Conservation (phyloP, 352 stramenopile species). For the Phytophthora syringae region DNA sequence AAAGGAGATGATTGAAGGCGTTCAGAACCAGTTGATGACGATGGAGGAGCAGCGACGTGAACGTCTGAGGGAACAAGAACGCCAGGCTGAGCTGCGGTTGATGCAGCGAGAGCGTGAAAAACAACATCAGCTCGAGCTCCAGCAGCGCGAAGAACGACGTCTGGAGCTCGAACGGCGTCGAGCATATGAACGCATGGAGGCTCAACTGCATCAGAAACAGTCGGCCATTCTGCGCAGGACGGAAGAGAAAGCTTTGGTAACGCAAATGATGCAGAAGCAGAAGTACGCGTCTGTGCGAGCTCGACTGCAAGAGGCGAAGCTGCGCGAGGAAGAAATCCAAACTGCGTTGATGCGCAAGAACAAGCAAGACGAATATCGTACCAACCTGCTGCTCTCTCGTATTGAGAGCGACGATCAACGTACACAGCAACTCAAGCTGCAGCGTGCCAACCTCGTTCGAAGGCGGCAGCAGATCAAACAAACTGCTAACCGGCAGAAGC, state of each 20-base stretch:
- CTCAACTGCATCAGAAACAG: conserved; percentile 57
- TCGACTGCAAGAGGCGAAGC: conserved; percentile 70
- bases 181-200: conserved; percentile 71
- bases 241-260: conserved; percentile 59
- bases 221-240: conserved; percentile 45
- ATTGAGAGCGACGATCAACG: conserved; percentile 74
- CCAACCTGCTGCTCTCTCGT: conserved; percentile 58
- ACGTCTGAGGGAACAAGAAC: conserved; percentile 56
- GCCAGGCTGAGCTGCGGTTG: conserved; percentile 46
- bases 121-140: conserved; percentile 50
- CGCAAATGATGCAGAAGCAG: conserved; percentile 58
- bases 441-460: conserved; percentile 61
- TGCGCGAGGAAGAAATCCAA: conserved; percentile 85
- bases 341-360: conserved; percentile 58
- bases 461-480: conserved; percentile 76
- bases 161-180: conserved; percentile 58
- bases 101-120: conserved; percentile 57
- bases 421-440: conserved; percentile 55
- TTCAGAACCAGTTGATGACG: conserved; percentile 63
- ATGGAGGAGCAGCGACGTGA: conserved; percentile 64
- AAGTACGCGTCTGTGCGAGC: conserved; percentile 57
- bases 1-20: conserved; percentile 66
- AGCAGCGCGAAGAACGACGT: conserved; percentile 56
- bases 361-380: conserved; percentile 70
- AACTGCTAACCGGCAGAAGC: conserved; percentile 60